Conservation (phyloP, 352 stramenopile genomes). For the Pythium aquatile region DNA sequence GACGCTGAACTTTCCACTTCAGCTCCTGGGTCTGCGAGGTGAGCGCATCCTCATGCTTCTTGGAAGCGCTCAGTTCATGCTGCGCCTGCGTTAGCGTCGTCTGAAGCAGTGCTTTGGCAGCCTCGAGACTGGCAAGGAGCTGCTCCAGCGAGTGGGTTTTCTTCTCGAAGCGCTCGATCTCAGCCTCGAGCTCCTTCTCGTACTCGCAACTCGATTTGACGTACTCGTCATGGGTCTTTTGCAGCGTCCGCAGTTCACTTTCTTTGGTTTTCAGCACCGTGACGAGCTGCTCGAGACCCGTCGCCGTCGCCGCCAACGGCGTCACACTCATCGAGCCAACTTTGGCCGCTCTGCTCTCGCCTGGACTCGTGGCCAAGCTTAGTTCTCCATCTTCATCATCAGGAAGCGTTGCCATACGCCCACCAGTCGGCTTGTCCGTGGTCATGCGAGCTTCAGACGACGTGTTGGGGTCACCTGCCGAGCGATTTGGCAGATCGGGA, state of each 20-base stretch:
- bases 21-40: constrained; percentile 42
- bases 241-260: constrained; percentile 46
- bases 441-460: not conserved
- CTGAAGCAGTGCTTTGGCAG: constrained; percentile 30
- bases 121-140: constrained; percentile 30
- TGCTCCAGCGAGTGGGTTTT: constrained; percentile 33
- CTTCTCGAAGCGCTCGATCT: constrained; percentile 56
- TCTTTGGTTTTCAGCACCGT: constrained; percentile 31
- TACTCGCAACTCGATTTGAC: constrained; percentile 75
- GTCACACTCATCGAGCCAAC: not conserved
- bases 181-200: constrained; percentile 62
- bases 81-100: constrained; percentile 22
- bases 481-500: not conserved
- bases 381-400: not conserved
- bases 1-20: constrained; percentile 64
- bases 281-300: constrained; percentile 6
- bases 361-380: not conserved
- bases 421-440: constrained; percentile 4
- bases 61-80: constrained; percentile 28
- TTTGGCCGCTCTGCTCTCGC: not conserved
- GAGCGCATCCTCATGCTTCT: constrained; percentile 34
- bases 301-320: not conserved
- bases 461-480: not conserved
- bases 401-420: not conserved
- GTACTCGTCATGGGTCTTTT: constrained; percentile 71